A percentile compares a stretch with the other conserved stretches of the same genome.
Conservation (phyloP, 2,329 filamentous ascomycete species). For the Diplodia intermedia region DNA sequence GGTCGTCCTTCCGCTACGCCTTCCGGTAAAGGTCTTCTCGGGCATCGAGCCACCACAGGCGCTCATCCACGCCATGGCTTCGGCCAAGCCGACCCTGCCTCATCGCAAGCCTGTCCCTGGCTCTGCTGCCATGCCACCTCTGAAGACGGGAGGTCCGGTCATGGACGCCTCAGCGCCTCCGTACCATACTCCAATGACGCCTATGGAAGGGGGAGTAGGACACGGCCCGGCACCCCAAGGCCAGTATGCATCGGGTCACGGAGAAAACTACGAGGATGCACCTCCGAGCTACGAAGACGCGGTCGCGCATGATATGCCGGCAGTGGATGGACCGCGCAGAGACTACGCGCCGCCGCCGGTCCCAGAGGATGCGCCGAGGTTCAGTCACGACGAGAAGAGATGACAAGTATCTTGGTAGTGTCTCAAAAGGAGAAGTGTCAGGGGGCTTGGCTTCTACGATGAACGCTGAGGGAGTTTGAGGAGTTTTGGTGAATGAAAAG, state of each 20-base stretch:
- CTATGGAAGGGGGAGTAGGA: constrained; percentile 10
- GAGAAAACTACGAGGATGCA: constrained; percentile 67
- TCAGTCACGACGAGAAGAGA: constrained; percentile 45
- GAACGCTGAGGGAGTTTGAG: neutral
- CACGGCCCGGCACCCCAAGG: constrained; percentile 38
- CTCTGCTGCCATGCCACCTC: constrained; percentile 5
- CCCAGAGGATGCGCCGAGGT: constrained; percentile 46
- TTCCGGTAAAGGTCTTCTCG: constrained; percentile 83
- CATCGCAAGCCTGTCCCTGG: constrained; percentile 26
- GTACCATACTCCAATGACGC: constrained; percentile 27
- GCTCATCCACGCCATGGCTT: constrained; percentile 70
- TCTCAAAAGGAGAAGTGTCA: neutral
- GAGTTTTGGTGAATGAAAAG: neutral
- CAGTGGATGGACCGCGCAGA: constrained; percentile 74
- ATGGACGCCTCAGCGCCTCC: constrained; percentile 7
- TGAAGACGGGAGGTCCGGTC: constrained; percentile 22
- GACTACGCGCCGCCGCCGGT: constrained; percentile 62
- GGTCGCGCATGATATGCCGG: constrained; percentile 77
- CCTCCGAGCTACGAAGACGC: constrained; percentile 95
- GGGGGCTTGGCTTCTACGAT: neutral
- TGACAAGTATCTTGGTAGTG: neutral
- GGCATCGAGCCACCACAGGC: constrained; percentile 82
- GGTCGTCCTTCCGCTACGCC: constrained; percentile 77
- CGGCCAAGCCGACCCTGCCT: constrained; percentile 35
- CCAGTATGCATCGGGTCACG: constrained; percentile 24